Base-by-base conservation (phyloP, 306 rosid species). In the Medicago arabica region DNA sequence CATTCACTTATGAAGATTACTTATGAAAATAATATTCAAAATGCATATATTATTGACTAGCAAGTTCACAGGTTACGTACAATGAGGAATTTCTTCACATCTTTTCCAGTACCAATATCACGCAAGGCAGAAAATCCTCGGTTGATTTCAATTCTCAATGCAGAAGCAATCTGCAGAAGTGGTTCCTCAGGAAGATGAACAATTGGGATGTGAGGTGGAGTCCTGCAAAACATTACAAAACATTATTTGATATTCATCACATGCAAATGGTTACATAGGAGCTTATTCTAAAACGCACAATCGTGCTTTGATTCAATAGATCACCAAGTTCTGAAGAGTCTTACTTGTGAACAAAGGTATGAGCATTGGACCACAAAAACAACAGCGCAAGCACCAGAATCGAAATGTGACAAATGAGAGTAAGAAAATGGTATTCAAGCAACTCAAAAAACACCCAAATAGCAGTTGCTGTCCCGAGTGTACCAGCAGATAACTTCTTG, bases 331-430 rank as follows among this genome's bases (percentile, higher is more conserved):
- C 28, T 5, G 31, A 23, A 7, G 43, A 9, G 17, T 77, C 97
- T 80, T 84, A 95, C 98, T 95, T 95, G 87, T 95, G 67, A 83
- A 95, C 79, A 51, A 90, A 86, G 31, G 96, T 84, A 71, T 89
- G 92, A 62, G 87, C 99, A 86, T 87, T 95, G 80, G 99, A 90
- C 92, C 92, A 95, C 81, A 95, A 82, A 77, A 95, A 95, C 90
- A 95, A 75, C 75, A 84, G 7, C 7, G 96, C 96, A 47, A 95
- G 91, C 14, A 81, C 47, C 2, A 83, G 83, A 58, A 92, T 90
- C 75, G 71, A 71, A 74, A 81, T 72, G 82, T 93, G 93, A 76
- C 90, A 83, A 59, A 90, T 78, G 34, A 95, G 88, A 40, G 97
- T 89, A 66, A 95, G 97, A 69, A 95, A 81, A 67, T 95, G 93